Evolutionary conservation across 441 rosid genomes (phyloP), one percentile per base, ranked within the genome.

Genomic region (Bocquillonia castaneifolia): DNA sequence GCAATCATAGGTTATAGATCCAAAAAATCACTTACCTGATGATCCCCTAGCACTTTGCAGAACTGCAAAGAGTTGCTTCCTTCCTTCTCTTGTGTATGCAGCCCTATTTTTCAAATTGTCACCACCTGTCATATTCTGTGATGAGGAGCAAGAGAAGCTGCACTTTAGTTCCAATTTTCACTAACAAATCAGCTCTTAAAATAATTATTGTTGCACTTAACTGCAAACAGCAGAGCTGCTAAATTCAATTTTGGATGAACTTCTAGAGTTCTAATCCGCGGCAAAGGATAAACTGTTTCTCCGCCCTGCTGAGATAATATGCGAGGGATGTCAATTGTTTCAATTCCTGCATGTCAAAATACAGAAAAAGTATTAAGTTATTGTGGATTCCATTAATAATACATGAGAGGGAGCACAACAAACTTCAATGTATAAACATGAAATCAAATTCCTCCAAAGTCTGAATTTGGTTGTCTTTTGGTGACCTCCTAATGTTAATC

Each of bases 21-120:
- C 59, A 64, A 47, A 34, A 37, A 73, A 74, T 51, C 26, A 70
- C 66, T 82, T 77, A 96, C 99, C 99, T 86, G 99, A 93, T 69
- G 98, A 96, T 62, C 98, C 99, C 81, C 94, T 89, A 34, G 98
- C 97, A 88, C 93, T 93, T 81, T 96, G 99, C 81, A 96, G 79
- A 80, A 96, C 96, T 63, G 98, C 89, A 83, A 96, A 96, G 26
- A 96, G 98, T 74, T 91, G 99, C 72, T 91, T 96, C 79, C 99
- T 89, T 77, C 97, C 99, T 79, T 89, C 99, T 80, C 96, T 87
- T 47, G 98, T 87, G 80, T 86, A 88, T 76, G 97, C 79, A 69
- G 97, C 90, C 74, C 90, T 87, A 74, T 84, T 92, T 85, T 86
- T 92, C 66, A 78, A 69, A 79, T 83, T 86, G 58, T 86, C 96